phyloP scores from a whole-genome alignment of 805 yeast genomes.

The Pichia heedii region DNA sequence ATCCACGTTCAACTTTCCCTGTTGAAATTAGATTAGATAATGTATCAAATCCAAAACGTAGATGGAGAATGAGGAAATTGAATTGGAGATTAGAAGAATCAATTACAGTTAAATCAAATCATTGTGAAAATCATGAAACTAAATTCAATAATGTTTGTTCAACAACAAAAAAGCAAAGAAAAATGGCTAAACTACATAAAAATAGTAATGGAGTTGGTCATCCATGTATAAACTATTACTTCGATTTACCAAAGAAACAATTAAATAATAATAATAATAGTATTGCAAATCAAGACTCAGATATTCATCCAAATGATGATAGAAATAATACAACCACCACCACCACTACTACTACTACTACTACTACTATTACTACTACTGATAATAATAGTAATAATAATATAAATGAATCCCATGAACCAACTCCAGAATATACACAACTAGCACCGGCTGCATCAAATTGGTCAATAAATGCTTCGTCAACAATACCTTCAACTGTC shows the following conservation, averaged over 20 bases:
- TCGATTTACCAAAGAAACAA: slow-evolving; percentile 19
- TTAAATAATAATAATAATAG: slow-evolving; percentile 6
- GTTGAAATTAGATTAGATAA: slow-evolving; percentile 78
- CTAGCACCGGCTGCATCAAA: slow-evolving; percentile 20
- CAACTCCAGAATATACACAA: background rate
- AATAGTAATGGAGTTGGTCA: slow-evolving; percentile 24
- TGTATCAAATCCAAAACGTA: slow-evolving; percentile 43
- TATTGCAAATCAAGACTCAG: background rate
- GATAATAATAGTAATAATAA: background rate
- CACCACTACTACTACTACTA: too few relatives aligned
- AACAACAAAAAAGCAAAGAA: slow-evolving; percentile 25
- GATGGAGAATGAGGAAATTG: slow-evolving; percentile 91
- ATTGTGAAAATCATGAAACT: slow-evolving; percentile 49
- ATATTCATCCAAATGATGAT: slow-evolving; percentile 1
- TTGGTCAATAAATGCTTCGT: slow-evolving; percentile 19
- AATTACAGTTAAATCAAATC: slow-evolving; percentile 47
- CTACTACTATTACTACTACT: background rate
- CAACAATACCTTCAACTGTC: background rate
- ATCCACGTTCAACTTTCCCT: slow-evolving; percentile 80
- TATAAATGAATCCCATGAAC: background rate
- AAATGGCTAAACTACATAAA: slow-evolving; percentile 18
- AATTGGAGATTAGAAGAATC: slow-evolving; percentile 86
- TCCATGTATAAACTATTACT: slow-evolving; percentile 20
- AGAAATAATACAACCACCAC: too few relatives aligned
- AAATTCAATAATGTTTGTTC: slow-evolving; percentile 42